phyloP scores from a whole-genome alignment of 257 asterid species.

The Vinca minor region DNA sequence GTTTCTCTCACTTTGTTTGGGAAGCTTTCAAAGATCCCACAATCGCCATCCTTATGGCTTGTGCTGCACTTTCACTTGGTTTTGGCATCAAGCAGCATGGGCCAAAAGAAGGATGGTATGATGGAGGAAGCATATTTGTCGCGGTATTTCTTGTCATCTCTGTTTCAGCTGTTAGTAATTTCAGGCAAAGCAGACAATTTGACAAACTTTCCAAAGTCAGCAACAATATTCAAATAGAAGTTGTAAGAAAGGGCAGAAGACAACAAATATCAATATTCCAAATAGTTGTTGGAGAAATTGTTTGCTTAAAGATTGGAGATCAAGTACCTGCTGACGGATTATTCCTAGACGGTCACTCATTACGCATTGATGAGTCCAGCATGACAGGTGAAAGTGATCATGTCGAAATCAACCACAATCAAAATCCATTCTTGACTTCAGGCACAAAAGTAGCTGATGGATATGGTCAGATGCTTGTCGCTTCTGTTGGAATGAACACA shows the following conservation, averaged over 20 bases:
- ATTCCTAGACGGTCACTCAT: constrained; percentile 31
- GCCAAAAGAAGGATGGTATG: constrained; percentile 33
- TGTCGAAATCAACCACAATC: constrained; percentile 18
- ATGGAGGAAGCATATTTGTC: constrained; percentile 35
- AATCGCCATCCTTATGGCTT: constrained; percentile 25
- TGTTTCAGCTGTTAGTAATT: constrained; percentile 29
- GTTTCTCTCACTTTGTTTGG: constrained; percentile 20
- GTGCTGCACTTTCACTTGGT: constrained; percentile 34
- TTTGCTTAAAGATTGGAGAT: constrained; percentile 40
- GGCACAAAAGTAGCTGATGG: constrained; percentile 39
- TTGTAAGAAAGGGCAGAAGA: constrained; percentile 28
- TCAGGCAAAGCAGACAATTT: constrained; percentile 31
- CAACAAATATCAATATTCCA: constrained; percentile 26
- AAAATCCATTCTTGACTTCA: constrained; percentile 33
- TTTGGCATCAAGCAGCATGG: constrained; percentile 37
- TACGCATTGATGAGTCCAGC: constrained; percentile 33
- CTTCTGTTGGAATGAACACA: constrained; percentile 37
- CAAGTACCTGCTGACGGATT: constrained; percentile 47
- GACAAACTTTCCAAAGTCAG: constrained; percentile 26
- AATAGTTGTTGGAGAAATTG: constrained; percentile 41
- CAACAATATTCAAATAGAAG: constrained; percentile 28
- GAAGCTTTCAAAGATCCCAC: constrained; percentile 32
- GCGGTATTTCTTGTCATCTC: constrained; percentile 32
- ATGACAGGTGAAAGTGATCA: constrained; percentile 42
- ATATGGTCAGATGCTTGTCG: constrained; percentile 38